These are phyloP conservation scores for Populus hybrid DNA, from an alignment of 441 rosid species.

Conservation along the genomic window DNA sequence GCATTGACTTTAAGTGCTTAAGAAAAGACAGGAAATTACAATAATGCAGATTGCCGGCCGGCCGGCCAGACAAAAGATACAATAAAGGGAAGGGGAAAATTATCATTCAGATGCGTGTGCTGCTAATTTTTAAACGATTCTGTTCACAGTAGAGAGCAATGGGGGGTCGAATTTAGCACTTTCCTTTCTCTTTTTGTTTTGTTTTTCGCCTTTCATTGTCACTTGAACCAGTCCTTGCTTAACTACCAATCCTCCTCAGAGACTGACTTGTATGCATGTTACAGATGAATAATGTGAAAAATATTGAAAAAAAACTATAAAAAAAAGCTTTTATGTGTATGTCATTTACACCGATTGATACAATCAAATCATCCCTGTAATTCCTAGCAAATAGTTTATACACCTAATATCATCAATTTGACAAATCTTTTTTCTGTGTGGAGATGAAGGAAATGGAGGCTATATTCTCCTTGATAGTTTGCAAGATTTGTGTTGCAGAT, in stretches of 20 bases:
- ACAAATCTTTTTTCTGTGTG: background rate
- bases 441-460: constrained; percentile 30
- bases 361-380: too few species aligned
- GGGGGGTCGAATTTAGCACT: too few species aligned
- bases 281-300: background rate
- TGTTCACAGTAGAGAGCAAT: background rate
- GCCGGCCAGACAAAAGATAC: background rate
- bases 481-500: constrained; percentile 48
- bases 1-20: too few species aligned
- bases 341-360: background rate
- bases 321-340: background rate
- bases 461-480: constrained; percentile 34
- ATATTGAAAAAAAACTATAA: too few species aligned
- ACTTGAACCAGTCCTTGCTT: background rate
- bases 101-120: background rate
- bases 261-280: background rate
- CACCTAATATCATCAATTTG: background rate
- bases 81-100: background rate
- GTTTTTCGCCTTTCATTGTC: background rate
- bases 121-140: background rate
- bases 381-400: background rate
- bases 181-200: background rate
- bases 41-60: background rate
- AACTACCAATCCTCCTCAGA: background rate
- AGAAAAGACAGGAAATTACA: too few species aligned